Evolutionary conservation across 306 rosid genomes (phyloP), one percentile per base, ranked within the genome.

Genomic region (Quercus rubra): DNA sequence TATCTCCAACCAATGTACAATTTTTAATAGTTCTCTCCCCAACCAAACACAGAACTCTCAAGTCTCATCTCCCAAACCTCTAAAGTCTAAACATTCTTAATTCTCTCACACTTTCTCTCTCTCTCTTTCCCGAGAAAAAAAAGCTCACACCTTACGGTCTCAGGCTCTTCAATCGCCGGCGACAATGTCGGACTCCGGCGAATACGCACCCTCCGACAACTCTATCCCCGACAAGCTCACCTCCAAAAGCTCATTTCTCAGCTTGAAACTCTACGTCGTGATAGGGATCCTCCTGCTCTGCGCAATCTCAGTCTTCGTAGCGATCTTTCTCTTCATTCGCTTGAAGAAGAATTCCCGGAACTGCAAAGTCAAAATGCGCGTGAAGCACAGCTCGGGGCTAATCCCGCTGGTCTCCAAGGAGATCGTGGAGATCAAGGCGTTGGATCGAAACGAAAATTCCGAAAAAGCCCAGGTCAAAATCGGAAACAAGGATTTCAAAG

Each of bases 401-500:
- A 90, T 89, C 63, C 98, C 99, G 1, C 80, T 91, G 41, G 92
- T 91, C 15, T 89, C 92, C 19, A 93, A 93, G 74, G 99, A 93
- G 86, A 95, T 95, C 85, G 80, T 74, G 15, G 92, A 86, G 86
- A 87, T 92, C 43, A 91, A 87, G 35, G 76, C 83, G 9, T 6
- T 73, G 70, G 89, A 90, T 76, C 88, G 84, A 61, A 57, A 54
- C 30, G 75, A 15, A 12, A 75, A 86, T 56, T 62, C 82, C 10
- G 86, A 74, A 17, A 80, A 79, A 27, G 57, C 70, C 25, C 80
- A 52, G 83, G 55, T 73, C 35, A 68, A 86, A 84, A 54, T 83
- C 59, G 86, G 81, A 75, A 75, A 52, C 35, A 55, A 15, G 79
- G 83, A 70, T 59, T 74, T 74, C 23, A 85, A 75, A 73, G 84